Evolutionary conservation across 331 rosid species (phyloP), one percentile per base, ranked within the genome.

Genomic region (Malus hybrid): DNA sequence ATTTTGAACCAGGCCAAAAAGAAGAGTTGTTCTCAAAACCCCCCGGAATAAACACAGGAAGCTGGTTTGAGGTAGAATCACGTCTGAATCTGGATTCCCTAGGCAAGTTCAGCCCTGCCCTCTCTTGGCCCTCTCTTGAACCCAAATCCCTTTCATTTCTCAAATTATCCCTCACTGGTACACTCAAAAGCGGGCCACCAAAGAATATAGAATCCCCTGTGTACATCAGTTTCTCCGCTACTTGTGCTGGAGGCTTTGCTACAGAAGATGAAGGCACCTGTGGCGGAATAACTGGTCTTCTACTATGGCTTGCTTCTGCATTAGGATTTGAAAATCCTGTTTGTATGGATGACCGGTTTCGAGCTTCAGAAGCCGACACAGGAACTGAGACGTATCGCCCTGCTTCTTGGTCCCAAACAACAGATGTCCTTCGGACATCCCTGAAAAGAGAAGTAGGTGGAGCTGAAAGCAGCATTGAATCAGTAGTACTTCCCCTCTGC

Each of bases 381-480:
- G 97, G 96, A 81, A 91, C 91, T 1, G 98, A 91, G n/a, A 94
- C 87, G 73, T 91, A 94, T 79, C 98, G 83, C 73, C 98, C 98
- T 5, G 98, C 98, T 85, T 94, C 98, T 90, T 94, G 98, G 83
- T 94, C 98, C 98, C 97, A 94, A 67, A 91, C 97, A 76, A 94
- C 98, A 39, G 98, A 94, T 66, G 98, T 85, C 75, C 96, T 90
- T 76, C 86, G 87, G 70, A 90, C 88, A 27, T 93, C 98, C 77
- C 98, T 80, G 81, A 91, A 86, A 87, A 93, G 88, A 83, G 97
- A 85, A 5, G 97, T 42, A 73, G 86, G 69, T 10, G 96, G 85
- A 77, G 86, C 89, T 27, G 97, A 86, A 80, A 88, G 87, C 80
- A 88, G 67, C 44, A 91, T 55, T 5, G 89, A 87, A 75, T 91